Percentiles rank a stretch among this genome's conserved stretches.
Conservation (phyloP, 2,329 filamentous ascomycete genomes). For the Ascochyta viciae-villosae region DNA sequence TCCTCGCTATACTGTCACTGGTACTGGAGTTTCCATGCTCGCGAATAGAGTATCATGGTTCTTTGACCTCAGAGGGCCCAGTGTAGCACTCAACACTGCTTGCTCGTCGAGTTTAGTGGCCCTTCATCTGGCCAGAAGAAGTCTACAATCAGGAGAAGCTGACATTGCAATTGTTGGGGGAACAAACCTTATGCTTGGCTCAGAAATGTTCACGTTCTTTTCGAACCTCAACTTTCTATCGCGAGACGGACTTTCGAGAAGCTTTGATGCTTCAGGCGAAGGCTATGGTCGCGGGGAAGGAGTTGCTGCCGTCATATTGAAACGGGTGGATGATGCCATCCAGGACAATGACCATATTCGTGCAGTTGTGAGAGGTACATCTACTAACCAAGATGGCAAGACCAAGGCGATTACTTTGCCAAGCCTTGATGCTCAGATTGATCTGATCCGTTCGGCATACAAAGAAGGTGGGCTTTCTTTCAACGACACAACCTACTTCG, state of each 20-base stretch:
- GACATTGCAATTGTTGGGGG: conserved; percentile 48
- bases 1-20: conserved; percentile 8
- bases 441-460: conserved; percentile 5
- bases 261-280: conserved; percentile 36
- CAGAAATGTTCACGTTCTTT: conserved; percentile 3
- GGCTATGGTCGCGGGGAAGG: conserved; percentile 43
- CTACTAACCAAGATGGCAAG: conserved; percentile 21
- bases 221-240: neutral
- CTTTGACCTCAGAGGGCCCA: conserved; percentile 28
- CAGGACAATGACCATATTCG: conserved; percentile 35
- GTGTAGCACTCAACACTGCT: conserved; percentile 29
- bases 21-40: conserved; percentile 4
- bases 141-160: conserved; percentile 31
- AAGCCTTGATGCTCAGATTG: conserved; percentile 53
- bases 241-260: conserved; percentile 31
- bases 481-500: conserved; percentile 33
- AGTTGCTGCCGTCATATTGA: conserved; percentile 33
- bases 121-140: conserved; percentile 30
- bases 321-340: conserved; percentile 31
- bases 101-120: conserved; percentile 27
- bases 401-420: conserved; percentile 22
- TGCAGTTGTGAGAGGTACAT: conserved; percentile 34
- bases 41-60: conserved; percentile 21
- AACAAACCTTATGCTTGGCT: conserved; percentile 43
- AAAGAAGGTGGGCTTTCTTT: conserved; percentile 40